These are phyloP conservation scores for Hypericum perforatum DNA, from an alignment of 345 rosid species.

Conservation along the genomic window DNA sequence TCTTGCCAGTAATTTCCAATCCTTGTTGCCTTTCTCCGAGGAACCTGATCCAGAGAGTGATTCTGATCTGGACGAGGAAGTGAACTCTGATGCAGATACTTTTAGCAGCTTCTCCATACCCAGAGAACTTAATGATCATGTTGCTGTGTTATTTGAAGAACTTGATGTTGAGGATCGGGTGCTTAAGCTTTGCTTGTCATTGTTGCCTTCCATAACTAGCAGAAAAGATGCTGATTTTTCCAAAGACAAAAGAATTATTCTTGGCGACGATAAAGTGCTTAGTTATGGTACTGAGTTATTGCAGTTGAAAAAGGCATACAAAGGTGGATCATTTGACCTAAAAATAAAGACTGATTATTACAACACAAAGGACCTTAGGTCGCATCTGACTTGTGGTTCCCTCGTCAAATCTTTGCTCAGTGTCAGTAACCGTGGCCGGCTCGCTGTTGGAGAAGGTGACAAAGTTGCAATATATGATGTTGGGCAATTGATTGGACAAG, in stretches of 20 bases:
- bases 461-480: slow-evolving; percentile 93
- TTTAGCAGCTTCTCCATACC: slow-evolving; percentile 49
- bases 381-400: slow-evolving; percentile 77
- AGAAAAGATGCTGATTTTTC: slow-evolving; percentile 64
- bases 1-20: slow-evolving; percentile 48
- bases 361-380: slow-evolving; percentile 83
- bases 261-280: slow-evolving; percentile 73
- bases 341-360: slow-evolving; percentile 96
- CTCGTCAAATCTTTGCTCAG: slow-evolving; percentile 91
- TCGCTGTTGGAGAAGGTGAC: slow-evolving; percentile 99
- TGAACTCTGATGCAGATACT: slow-evolving; percentile 40
- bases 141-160: slow-evolving; percentile 61
- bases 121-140: slow-evolving; percentile 55
- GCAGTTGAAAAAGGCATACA: slow-evolving; percentile 92
- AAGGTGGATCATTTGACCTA: slow-evolving; percentile 94
- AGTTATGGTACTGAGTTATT: slow-evolving; percentile 68
- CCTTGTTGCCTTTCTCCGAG: slow-evolving; percentile 68
- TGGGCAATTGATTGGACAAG: slow-evolving; percentile 89
- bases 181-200: slow-evolving; percentile 59
- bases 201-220: slow-evolving; percentile 67
- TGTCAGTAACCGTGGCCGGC: slow-evolving; percentile 85
- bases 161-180: slow-evolving; percentile 67
- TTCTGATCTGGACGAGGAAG: slow-evolving; percentile 83
- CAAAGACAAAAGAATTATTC: slow-evolving; percentile 51
- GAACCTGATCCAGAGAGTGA: slow-evolving; percentile 81